Percentiles rank a stretch among this genome's conserved stretches.
These are phyloP conservation scores for Lithocarpus polystachyus DNA, from an alignment of 306 rosid species.

Conservation along the genomic window DNA sequence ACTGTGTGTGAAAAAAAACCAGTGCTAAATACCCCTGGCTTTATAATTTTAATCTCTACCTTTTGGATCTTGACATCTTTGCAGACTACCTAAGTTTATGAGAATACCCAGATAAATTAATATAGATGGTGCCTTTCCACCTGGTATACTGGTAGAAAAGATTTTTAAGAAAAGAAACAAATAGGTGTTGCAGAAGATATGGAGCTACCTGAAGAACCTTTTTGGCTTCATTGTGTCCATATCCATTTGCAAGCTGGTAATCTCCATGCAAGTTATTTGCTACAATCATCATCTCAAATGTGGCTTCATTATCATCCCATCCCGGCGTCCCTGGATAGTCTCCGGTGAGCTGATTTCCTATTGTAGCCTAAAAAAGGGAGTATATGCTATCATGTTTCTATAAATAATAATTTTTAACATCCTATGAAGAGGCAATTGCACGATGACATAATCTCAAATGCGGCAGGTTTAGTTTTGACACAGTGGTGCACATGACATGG, in stretches of 20 bases:
- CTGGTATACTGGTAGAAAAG: background rate
- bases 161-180: background rate
- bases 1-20: background rate
- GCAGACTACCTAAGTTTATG: background rate
- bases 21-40: background rate
- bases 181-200: background rate
- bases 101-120: background rate
- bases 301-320: slow-evolving; percentile 85
- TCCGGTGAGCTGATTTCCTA: slow-evolving; percentile 58
- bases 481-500: background rate
- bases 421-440: background rate
- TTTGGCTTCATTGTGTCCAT: slow-evolving; percentile 56
- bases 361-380: slow-evolving; percentile 52
- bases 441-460: background rate
- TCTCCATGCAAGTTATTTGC: slow-evolving; percentile 75
- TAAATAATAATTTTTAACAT: slow-evolving; percentile 7
- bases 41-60: background rate
- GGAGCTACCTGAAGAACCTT: slow-evolving; percentile 64
- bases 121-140: background rate
- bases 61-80: background rate
- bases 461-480: slow-evolving; percentile 1
- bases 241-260: slow-evolving; percentile 90
- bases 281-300: slow-evolving; percentile 67
- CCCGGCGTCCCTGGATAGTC: slow-evolving; percentile 75
- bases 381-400: slow-evolving; percentile 18